Evolutionary conservation across 1,284 basidiomycete species (phyloP), one percentile per base, ranked within the genome.

Genomic region (Trametes hirsuta): DNA sequence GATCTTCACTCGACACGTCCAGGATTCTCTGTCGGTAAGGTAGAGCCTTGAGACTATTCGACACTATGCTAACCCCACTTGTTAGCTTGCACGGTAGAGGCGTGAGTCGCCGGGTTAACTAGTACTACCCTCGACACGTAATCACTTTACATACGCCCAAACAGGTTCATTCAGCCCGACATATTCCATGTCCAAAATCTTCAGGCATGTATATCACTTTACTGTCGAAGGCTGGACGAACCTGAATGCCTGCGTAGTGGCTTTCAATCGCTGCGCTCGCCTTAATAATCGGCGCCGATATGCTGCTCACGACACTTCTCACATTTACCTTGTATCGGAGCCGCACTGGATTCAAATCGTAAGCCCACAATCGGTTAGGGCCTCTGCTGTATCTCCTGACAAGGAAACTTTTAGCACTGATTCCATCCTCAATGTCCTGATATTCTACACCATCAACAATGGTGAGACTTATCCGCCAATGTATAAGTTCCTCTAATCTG

Each of bases 371-470:
- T 14, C 36, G 4, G 0, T 21, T 14, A 11, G 34, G 22, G 4
- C 6, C 18, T n/a, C 15, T 6, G 9, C 10, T 10, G 11, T 6
- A 6, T 21, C 10, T 11, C 4, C 35, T 42, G 8, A 45, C n/a
- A 3, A 3, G 1, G n/a, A 18, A 5, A 3, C 6, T 2, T 1
- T 25, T n/a, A 54, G 53, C 10, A 54, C 53, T 24, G 53, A 54
- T 18, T 54, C 53, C 11, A 39, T 54, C 2, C 37, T 54, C 11
- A 54, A 40, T 18, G 10, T 39, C 1, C 24, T 54, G 35, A 54
- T 54, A 10, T 34, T 54, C 9, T 54, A 54, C 37, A 54, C 45
- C 2, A 37, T 54, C 35, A 54, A 54, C 45, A 54, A 54, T 37
- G 53, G 53, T 54, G n/a, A 18, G 53, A n/a, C 30, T 15, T 22